Evolutionary conservation across 2,329 filamentous ascomycete genomes (phyloP), one percentile per base, ranked within the genome.

Genomic region (Aspergillus tubingensis): DNA sequence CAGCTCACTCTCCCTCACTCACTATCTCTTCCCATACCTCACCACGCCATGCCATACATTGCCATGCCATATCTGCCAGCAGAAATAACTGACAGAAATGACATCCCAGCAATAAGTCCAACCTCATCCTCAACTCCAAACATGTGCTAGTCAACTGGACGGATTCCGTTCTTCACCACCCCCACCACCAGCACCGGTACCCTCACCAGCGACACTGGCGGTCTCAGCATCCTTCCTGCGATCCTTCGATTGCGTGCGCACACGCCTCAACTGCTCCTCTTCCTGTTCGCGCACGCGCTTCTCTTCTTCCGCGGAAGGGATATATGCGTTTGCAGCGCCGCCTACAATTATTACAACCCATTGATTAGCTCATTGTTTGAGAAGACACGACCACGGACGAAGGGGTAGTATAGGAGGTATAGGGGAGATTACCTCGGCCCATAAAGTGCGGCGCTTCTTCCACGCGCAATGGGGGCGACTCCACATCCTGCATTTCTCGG

Each of bases 401-500:
- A 23, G 27, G 21, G 23, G 39, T 17, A n/a, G 27, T 30, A 30
- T 30, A 30, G 27, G 39, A 21, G 21, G 27, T 30, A 30, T 30
- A 30, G 27, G 27, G 32, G 11, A 5, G 15, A 15, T 36, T 78
- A 80, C 78, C 74, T 76, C 79, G 68, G 60, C 79, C 79, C 7
- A 74, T 78, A 59, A 78, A 76, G 65, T 78, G 74, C 38, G 74
- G 71, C 13, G 70, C 72, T 61, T 79, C 76, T 19, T 77, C 69
- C 19, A 69, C 69, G 43, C 79, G 72, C 61, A 75, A 62, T 5
- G 72, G 72, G 21, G 73, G 72, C 7, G 86, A 85, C 61, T 88
- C 86, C 62, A 97, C 91, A 70, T 97, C 93, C 77, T 98, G 94
- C 44, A 88, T 88, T 57, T 86, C 83, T 64, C 93, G 89, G 38